Conservation (phyloP, 305 asterid genomes). For the Fraxinus angustifolia region DNA sequence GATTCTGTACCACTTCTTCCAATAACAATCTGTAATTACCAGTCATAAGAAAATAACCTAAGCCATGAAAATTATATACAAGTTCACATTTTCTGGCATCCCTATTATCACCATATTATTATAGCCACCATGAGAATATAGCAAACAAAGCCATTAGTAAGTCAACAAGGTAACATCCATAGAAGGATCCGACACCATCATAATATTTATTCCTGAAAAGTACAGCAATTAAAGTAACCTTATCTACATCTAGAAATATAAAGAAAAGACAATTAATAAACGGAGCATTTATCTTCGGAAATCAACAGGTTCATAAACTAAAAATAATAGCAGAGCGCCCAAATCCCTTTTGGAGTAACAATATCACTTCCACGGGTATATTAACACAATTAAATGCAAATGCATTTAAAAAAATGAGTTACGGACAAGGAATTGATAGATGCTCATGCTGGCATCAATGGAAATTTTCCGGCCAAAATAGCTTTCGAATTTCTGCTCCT, state of each 20-base stretch:
- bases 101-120: not conserved
- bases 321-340: not conserved
- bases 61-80: not conserved
- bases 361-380: not conserved
- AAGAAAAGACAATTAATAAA: not conserved
- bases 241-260: not conserved
- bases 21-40: constrained; percentile 69
- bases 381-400: not conserved
- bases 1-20: constrained; percentile 85
- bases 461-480: constrained; percentile 92
- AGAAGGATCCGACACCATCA: not conserved
- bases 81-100: not conserved
- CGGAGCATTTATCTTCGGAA: not conserved
- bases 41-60: not conserved
- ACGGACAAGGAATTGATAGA: constrained; percentile 84
- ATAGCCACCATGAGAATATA: not conserved
- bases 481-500: constrained; percentile 91
- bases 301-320: not conserved
- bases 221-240: not conserved
- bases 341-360: not conserved
- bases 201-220: not conserved
- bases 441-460: constrained; percentile 98
- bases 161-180: not conserved
- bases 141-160: not conserved
- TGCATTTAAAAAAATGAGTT: not conserved